Conservation (phyloP, 176 grass and related monocot genomes). For the Urochloa ruziziensis region DNA sequence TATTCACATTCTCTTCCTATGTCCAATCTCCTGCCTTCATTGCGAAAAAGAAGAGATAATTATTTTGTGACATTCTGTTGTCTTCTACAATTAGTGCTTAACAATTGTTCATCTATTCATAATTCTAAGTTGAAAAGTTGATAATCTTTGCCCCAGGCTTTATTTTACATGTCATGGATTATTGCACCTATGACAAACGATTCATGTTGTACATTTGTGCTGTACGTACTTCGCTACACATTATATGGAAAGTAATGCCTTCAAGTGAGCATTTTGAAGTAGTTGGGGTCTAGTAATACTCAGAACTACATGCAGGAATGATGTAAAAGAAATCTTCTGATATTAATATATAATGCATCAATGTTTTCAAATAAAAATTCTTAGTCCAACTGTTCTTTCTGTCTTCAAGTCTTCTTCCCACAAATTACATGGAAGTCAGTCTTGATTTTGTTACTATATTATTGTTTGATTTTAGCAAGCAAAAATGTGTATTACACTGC, state of each 20-base stretch:
- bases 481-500: constrained; percentile 1
- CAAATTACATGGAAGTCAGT: not conserved
- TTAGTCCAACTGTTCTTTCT: not conserved
- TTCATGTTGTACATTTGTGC: not conserved
- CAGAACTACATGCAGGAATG: not conserved
- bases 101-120: not conserved
- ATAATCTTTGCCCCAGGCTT: not conserved
- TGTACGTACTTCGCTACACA: not conserved
- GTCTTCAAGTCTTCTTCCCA: not conserved
- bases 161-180: not conserved
- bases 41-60: not conserved
- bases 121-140: not conserved
- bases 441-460: not conserved
- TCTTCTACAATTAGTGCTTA: not conserved
- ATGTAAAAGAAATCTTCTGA: not conserved
- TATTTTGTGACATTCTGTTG: not conserved
- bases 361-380: not conserved
- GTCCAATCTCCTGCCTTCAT: not conserved
- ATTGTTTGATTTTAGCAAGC: constrained; percentile 4
- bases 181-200: not conserved
- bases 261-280: not conserved
- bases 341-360: not conserved
- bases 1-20: not conserved
- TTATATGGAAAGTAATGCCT: not conserved
- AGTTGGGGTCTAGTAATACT: not conserved